These are phyloP conservation scores for Xylariaceae sp. DNA, from an alignment of 2,329 filamentous ascomycete species.

Conservation along the genomic window DNA sequence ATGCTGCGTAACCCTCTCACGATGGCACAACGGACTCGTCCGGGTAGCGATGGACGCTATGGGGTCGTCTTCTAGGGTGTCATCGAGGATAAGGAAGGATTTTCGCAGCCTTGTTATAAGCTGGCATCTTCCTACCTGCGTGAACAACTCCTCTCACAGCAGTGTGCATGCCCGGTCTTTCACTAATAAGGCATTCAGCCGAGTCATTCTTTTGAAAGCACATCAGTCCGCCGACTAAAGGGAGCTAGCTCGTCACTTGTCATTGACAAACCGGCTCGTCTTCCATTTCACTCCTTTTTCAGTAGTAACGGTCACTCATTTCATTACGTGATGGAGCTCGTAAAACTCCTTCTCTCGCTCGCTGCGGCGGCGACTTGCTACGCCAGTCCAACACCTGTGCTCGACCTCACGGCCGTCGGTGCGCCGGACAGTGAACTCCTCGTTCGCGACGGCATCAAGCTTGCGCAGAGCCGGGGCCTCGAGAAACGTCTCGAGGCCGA, in stretches of 20 bases:
- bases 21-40: too few relatives aligned
- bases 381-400: constrained; percentile 13
- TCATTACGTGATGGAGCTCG: constrained; percentile 5
- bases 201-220: too few relatives aligned
- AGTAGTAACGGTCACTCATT: not conserved
- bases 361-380: not conserved
- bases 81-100: too few relatives aligned
- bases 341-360: not conserved
- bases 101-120: too few relatives aligned
- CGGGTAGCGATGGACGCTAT: too few relatives aligned
- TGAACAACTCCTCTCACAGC: too few relatives aligned
- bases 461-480: constrained; percentile 19
- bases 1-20: too few relatives aligned
- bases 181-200: too few relatives aligned
- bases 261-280: not conserved
- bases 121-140: too few relatives aligned
- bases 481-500: constrained; percentile 19
- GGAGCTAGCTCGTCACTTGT: not conserved
- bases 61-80: too few relatives aligned
- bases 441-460: constrained; percentile 21
- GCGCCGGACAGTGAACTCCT: constrained; percentile 20
- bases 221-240: too few relatives aligned
- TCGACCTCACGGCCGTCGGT: constrained; percentile 6
- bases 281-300: not conserved
- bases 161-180: too few relatives aligned